phyloP scores from a whole-genome alignment of 2,329 filamentous ascomycete species.

The Aotearoamyces nothofagi region DNA sequence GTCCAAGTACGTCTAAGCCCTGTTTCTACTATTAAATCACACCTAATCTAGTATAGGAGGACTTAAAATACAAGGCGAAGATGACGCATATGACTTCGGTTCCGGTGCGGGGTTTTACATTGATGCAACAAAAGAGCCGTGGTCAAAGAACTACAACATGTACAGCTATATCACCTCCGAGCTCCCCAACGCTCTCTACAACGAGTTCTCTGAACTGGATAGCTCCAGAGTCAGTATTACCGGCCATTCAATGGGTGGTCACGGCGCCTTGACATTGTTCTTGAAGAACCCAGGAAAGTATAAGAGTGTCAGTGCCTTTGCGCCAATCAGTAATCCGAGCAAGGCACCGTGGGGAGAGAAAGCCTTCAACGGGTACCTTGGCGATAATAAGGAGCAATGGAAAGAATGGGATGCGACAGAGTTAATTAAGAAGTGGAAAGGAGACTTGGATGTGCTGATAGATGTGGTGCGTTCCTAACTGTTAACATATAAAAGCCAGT shows the following conservation, averaged over 20 bases:
- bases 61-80: slow-evolving; percentile 65
- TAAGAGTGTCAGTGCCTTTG: slow-evolving; percentile 77
- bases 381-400: slow-evolving; percentile 61
- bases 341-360: slow-evolving; percentile 91
- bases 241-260: slow-evolving; percentile 94
- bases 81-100: slow-evolving; percentile 85
- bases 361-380: slow-evolving; percentile 85
- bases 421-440: slow-evolving; percentile 62
- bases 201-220: slow-evolving; percentile 60
- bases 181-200: slow-evolving; percentile 65
- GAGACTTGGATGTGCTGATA: slow-evolving; percentile 60
- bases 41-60: slow-evolving; percentile 40
- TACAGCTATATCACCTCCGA: slow-evolving; percentile 84
- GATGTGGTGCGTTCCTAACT: slow-evolving; percentile 54
- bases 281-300: slow-evolving; percentile 85
- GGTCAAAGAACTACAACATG: slow-evolving; percentile 74
- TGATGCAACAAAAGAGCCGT: slow-evolving; percentile 66
- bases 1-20: slow-evolving; percentile 45
- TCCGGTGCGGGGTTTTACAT: slow-evolving; percentile 89
- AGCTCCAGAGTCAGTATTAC: slow-evolving; percentile 60
- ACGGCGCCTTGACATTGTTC: slow-evolving; percentile 85
- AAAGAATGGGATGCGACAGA: slow-evolving; percentile 86
- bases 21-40: background rate
- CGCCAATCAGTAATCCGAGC: slow-evolving; percentile 76
- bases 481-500: too few relatives aligned